phyloP scores from a whole-genome alignment of 192 early-diverging fungal genomes.

The Backusella tarrabulga region DNA sequence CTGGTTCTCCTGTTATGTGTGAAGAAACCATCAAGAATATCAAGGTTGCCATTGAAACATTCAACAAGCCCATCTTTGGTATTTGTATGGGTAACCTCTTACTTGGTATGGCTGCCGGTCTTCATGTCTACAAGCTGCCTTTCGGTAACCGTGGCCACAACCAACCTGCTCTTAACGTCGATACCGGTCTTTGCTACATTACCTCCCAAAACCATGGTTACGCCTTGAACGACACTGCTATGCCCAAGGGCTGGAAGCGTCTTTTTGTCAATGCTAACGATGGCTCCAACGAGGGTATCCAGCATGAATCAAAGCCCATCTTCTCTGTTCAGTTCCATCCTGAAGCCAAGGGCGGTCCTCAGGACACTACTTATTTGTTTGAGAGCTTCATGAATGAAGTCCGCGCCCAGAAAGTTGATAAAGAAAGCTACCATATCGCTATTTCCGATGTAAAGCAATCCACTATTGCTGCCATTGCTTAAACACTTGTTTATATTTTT shows the following conservation, averaged over 20 bases:
- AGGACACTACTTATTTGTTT: slow-evolving; percentile 89
- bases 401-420: slow-evolving; percentile 51
- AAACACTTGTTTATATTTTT: background rate
- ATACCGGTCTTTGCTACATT: slow-evolving; percentile 79
- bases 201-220: slow-evolving; percentile 97
- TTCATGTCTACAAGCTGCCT: slow-evolving; percentile 82
- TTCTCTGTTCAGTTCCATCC: slow-evolving; percentile 94
- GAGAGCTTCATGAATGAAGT: slow-evolving; percentile 72
- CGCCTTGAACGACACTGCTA: slow-evolving; percentile 66
- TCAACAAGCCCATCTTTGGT: slow-evolving; percentile 86
- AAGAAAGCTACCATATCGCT: background rate
- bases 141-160: slow-evolving; percentile 98
- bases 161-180: slow-evolving; percentile 84
- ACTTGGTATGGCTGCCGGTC: slow-evolving; percentile 88
- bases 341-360: slow-evolving; percentile 91
- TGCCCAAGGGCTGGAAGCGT: slow-evolving; percentile 74
- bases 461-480: slow-evolving; percentile 15
- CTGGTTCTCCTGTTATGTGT: slow-evolving; percentile 75
- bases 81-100: slow-evolving; percentile 98
- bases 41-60: slow-evolving; percentile 57
- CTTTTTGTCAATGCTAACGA: slow-evolving; percentile 96
- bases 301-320: slow-evolving; percentile 70
- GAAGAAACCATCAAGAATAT: slow-evolving; percentile 71
- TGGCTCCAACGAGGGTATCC: slow-evolving; percentile 92
- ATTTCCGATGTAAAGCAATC: slow-evolving; percentile 9